Evolutionary conservation across 192 early-diverging fungal genomes (phyloP).

Genomic region (Umbelopsis sp.): DNA sequence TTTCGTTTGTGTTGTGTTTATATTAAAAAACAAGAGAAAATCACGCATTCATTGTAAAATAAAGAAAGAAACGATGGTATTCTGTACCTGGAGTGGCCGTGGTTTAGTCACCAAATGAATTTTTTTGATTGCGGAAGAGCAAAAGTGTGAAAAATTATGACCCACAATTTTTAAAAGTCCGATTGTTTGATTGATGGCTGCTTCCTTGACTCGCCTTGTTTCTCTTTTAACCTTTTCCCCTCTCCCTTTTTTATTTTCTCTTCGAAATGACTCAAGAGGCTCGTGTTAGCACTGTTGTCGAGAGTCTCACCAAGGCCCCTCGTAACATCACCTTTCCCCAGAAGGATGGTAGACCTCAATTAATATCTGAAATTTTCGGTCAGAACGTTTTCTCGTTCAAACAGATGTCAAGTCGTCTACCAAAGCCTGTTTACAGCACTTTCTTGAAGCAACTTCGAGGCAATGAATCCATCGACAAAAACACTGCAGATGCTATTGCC

Average conservation of each 20-base stretch:
- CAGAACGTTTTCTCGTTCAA: slow-evolving; percentile 93
- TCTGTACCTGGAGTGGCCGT: too few species aligned
- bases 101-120: too few species aligned
- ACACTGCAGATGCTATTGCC: slow-evolving; percentile 96
- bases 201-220: too few species aligned
- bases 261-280: slow-evolving; percentile 41
- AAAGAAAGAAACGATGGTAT: not conserved
- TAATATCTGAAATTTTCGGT: slow-evolving; percentile 90
- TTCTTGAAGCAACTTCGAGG: slow-evolving; percentile 95
- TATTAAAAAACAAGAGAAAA: too few species aligned
- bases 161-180: slow-evolving; percentile 1
- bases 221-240: not conserved
- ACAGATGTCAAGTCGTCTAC: slow-evolving; percentile 84
- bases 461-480: slow-evolving; percentile 84
- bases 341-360: slow-evolving; percentile 70
- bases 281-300: slow-evolving; percentile 45
- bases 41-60: not conserved
- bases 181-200: slow-evolving; percentile 7
- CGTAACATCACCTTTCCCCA: slow-evolving; percentile 81
- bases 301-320: slow-evolving; percentile 62
- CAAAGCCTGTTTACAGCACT: slow-evolving; percentile 91
- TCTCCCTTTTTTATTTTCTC: not conserved
- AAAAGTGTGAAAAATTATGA: not conserved
- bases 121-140: not conserved
- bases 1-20: too few species aligned